Evolutionary conservation across 176 grass and related monocot genomes (phyloP), one percentile per base, ranked within the genome.

Genomic region (Puccinellia tenuiflora): DNA sequence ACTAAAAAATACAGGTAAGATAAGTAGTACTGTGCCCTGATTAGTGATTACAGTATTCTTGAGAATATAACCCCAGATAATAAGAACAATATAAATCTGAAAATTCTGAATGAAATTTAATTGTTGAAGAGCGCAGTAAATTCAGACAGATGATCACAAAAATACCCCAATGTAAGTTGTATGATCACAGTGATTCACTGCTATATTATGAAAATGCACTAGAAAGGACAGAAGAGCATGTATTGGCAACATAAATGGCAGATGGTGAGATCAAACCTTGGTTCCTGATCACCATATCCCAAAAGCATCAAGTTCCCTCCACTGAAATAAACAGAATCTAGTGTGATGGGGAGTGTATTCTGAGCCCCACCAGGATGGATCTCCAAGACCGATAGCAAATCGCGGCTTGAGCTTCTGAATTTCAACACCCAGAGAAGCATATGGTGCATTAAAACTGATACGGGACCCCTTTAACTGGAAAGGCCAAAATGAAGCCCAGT

Each of bases 301-400:
- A 96, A 80, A 84, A 98, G 87, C 96, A 98, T 96, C 63, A 96
- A 83, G 33, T 86, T 96, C 63, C 93, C 93, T 43, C 85, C 91
- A 67, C 82, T 91, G 85, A 93, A 93, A 96, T 93, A 88, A 74
- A 99, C 85, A 88, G 93, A 90, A 88, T 96, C 93, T 73, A 99
- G 73, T 45, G 91, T 96, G 51, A 99, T 83, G 7, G 91, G 96
- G 65, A 96, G 89, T 20, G 59, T 52, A 53, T 92, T 71, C 63
- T 92, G 85, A 65, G 87, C 87, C 42, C 79, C 82, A 80, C 80
- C 77, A 48, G 82, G 51, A 84, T 90, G 89, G 81, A 71, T 90
- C 93, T 80, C 86, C 89, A 30, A 78, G 82, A 68, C 83, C 87
- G 35, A 93, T 86, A 70, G 80, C 90, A 57, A 98, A 87, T 46